Evolutionary conservation across 169 alveolate species (phyloP).

Genomic region (Plasmodium relictum): DNA sequence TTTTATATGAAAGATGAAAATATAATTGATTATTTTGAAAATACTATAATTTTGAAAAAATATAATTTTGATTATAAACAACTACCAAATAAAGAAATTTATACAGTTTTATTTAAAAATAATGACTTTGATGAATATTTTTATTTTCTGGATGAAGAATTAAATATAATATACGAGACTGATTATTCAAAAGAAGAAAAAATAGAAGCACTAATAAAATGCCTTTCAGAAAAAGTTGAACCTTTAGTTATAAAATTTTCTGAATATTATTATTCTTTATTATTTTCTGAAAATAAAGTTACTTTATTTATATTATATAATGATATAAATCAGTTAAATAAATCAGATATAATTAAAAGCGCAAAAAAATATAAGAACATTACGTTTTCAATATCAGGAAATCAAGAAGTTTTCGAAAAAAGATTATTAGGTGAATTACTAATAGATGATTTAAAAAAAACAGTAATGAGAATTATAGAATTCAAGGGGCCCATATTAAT

Average conservation of each 20-base stretch:
- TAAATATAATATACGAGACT: slow-evolving; percentile 20
- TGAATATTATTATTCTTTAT: slow-evolving; percentile 37
- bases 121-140: slow-evolving; percentile 55
- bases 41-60: slow-evolving; percentile 16
- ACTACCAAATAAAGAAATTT: slow-evolving; percentile 17
- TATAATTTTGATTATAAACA: slow-evolving; percentile 12
- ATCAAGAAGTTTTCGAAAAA: slow-evolving; percentile 28
- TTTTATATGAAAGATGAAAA: slow-evolving; percentile 22
- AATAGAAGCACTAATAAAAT: slow-evolving; percentile 18
- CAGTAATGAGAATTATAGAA: slow-evolving; percentile 70
- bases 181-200: slow-evolving; percentile 1
- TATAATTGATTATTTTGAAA: slow-evolving; percentile 50
- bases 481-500: slow-evolving; percentile 28
- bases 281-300: slow-evolving; percentile 30
- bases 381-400: slow-evolving; percentile 37
- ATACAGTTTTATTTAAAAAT: slow-evolving; percentile 53
- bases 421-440: slow-evolving; percentile 65
- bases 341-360: slow-evolving; percentile 55
- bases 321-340: slow-evolving; percentile 47
- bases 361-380: slow-evolving; percentile 58
- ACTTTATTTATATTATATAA: slow-evolving; percentile 59
- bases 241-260: slow-evolving; percentile 63
- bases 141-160: slow-evolving; percentile 10
- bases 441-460: slow-evolving; percentile 48
- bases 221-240: slow-evolving; percentile 39